A percentile compares a stretch with the other conserved stretches of the same genome.
Conservation (phyloP, 148 eudicot genomes). For the Rhododendron mucronatum region DNA sequence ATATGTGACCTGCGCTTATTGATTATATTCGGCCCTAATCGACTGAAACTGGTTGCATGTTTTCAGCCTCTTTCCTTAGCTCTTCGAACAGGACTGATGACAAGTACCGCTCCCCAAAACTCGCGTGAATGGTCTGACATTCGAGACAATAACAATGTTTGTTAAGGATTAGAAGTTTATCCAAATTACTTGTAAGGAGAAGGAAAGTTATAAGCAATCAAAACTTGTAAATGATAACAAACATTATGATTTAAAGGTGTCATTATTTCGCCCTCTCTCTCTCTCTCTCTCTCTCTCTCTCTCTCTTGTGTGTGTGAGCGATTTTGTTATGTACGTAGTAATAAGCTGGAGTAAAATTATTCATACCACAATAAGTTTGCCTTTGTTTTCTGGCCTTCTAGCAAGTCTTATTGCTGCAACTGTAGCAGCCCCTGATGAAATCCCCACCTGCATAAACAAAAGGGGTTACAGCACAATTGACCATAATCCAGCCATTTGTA, state of each 20-base stretch:
- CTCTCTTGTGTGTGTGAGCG: neutral
- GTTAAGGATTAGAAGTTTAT: neutral
- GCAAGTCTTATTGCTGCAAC: constrained; percentile 95
- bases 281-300: neutral
- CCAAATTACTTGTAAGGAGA: neutral
- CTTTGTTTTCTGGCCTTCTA: constrained; percentile 87
- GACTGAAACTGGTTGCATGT: constrained; percentile 87
- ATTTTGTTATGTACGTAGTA: neutral
- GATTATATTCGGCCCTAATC: constrained; percentile 28
- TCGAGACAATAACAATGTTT: neutral
- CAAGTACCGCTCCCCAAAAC: constrained; percentile 90
- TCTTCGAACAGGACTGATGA: constrained; percentile 84
- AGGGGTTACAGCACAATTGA: neutral
- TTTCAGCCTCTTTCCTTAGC: constrained; percentile 78
- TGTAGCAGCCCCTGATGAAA: constrained; percentile 96
- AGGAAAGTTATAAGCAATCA: neutral
- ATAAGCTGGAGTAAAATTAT: neutral
- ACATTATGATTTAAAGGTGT: neutral
- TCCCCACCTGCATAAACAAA: constrained; percentile 65
- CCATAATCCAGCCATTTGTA: neutral
- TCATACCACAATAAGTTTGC: constrained; percentile 96
- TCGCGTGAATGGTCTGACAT: constrained; percentile 73
- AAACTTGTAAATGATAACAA: neutral
- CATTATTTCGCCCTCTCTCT: too few relatives aligned
- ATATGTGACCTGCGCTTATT: neutral